Conservation (phyloP, 768 basidiomycete species). For the Rhodosporidiobolus sp. region DNA sequence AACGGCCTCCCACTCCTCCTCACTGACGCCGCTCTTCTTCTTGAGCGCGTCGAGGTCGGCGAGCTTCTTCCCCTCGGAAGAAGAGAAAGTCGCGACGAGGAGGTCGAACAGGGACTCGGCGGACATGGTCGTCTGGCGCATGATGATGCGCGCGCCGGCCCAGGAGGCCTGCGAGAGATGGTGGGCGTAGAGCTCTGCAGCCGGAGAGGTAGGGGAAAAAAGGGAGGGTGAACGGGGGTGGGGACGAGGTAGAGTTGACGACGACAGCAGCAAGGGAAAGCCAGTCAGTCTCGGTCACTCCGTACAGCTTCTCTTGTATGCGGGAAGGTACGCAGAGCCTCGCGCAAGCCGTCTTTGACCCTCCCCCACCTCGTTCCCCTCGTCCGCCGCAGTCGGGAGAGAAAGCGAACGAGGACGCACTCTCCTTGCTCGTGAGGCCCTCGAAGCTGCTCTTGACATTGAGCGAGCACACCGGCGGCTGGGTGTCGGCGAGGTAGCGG, state of each 20-base stretch:
- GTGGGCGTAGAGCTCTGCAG: constrained; percentile 65
- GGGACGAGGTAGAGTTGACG: too few relatives aligned
- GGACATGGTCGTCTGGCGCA: constrained; percentile 21
- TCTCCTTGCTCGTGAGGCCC: constrained; percentile 59
- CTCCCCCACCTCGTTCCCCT: not conserved
- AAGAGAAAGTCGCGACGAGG: constrained; percentile 40
- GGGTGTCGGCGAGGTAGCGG: constrained; percentile 70
- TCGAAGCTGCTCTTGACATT: constrained; percentile 65
- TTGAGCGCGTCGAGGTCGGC: constrained; percentile 59
- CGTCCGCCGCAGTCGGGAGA: not conserved
- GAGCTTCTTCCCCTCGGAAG: constrained; percentile 12
- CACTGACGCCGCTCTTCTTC: constrained; percentile 56
- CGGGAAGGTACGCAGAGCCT: too few relatives aligned
- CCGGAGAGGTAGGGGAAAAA: not conserved
- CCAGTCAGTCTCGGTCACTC: not conserved
- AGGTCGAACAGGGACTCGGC: constrained; percentile 43
- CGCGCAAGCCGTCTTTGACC: too few relatives aligned
- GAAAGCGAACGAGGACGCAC: constrained; percentile 44
- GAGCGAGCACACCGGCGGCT: constrained; percentile 71
- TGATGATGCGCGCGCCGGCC: constrained; percentile 77
- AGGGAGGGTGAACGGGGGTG: too few relatives aligned
- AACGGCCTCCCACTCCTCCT: constrained; percentile 65
- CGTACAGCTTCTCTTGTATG: too few relatives aligned
- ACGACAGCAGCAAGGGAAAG: not conserved
- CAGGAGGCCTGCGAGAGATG: constrained; percentile 57